A percentile compares a stretch with the other conserved stretches of the same genome.
phyloP scores from a whole-genome alignment of 2,329 filamentous ascomycete genomes.

The Dothideomycetes sp. region DNA sequence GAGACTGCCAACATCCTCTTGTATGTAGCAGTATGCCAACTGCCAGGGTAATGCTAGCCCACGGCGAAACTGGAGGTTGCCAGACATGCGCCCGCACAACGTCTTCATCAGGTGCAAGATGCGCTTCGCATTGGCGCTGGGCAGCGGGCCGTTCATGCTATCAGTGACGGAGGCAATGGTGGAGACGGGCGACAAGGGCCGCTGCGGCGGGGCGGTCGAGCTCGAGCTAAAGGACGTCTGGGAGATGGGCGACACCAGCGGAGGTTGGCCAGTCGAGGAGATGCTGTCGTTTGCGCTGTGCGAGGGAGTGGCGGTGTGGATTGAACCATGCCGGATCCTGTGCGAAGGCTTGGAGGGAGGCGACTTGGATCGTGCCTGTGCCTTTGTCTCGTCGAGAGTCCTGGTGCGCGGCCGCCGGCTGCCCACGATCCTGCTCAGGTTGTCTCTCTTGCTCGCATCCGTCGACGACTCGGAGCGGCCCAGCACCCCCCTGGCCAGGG shows the following conservation, averaged over 20 bases:
- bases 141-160: conserved; percentile 16
- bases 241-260: conserved; percentile 10
- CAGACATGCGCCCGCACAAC: conserved; percentile 68
- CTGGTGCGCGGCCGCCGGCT: conserved; percentile 4
- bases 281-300: conserved; percentile 12
- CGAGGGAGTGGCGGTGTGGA: conserved; percentile 4
- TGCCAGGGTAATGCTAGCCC: conserved; percentile 54
- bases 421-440: conserved; percentile 1
- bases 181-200: conserved; percentile 16
- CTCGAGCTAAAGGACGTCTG: conserved; percentile 5
- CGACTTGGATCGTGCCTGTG: conserved; percentile 2
- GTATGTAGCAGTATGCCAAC: conserved; percentile 63
- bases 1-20: conserved; percentile 62
- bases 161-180: conserved; percentile 17
- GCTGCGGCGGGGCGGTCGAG: conserved; percentile 14
- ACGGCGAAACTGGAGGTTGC: conserved; percentile 61
- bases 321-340: conserved; percentile 7
- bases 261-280: conserved; percentile 30
- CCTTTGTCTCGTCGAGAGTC: conserved; percentile 3
- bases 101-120: conserved; percentile 67
- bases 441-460: background rate
- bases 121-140: conserved; percentile 53
- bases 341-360: background rate
- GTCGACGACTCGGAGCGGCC: conserved; percentile 6
- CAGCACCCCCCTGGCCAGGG: background rate